phyloP scores from a whole-genome alignment of 129 eudicot genomes.

The Pulicaria dysenterica region DNA sequence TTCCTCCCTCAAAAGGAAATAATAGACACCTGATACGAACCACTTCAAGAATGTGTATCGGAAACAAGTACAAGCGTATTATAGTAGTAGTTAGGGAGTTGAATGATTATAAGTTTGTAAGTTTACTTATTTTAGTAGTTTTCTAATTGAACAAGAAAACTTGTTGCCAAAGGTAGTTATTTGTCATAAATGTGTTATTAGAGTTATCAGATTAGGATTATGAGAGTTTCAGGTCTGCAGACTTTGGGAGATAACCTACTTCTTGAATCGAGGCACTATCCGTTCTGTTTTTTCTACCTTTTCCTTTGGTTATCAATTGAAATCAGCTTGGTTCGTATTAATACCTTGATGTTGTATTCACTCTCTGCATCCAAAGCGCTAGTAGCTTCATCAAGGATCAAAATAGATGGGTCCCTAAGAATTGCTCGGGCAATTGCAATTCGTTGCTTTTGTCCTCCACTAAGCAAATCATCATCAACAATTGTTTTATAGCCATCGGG shows the following conservation, averaged over 20 bases:
- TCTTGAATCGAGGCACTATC: background rate
- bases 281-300: background rate
- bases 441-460: slow-evolving; percentile 98
- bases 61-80: background rate
- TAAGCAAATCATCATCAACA: slow-evolving; percentile 95
- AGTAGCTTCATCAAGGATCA: slow-evolving; percentile 99
- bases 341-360: slow-evolving; percentile 93
- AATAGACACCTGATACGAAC: background rate
- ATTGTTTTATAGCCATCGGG: slow-evolving; percentile 90
- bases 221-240: background rate
- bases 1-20: slow-evolving; percentile 8
- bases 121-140: background rate
- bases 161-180: background rate
- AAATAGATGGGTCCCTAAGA: slow-evolving; percentile 84
- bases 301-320: background rate
- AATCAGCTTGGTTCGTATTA: background rate
- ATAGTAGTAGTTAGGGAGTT: background rate
- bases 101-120: background rate
- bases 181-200: background rate
- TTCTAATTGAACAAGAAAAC: background rate
- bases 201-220: background rate
- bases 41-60: background rate
- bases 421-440: slow-evolving; percentile 95
- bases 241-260: background rate
- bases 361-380: slow-evolving; percentile 99